Evolutionary conservation across 768 basidiomycete species (phyloP).

Genomic region (Holtermannia corniformis): DNA sequence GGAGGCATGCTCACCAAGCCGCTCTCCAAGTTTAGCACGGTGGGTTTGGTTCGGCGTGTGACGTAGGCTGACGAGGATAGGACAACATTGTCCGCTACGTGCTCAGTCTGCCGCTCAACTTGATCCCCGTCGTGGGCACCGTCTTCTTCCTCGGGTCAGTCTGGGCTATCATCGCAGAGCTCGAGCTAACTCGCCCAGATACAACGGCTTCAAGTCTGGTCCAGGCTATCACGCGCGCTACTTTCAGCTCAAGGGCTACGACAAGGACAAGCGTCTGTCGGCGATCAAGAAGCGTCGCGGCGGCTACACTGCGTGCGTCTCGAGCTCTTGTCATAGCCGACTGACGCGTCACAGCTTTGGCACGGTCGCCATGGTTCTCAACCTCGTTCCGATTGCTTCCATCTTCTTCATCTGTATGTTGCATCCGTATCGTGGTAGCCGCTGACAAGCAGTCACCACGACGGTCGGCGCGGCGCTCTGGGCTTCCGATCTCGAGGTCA

Average conservation of each 20-base stretch:
- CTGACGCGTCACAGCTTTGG: conserved; percentile 47
- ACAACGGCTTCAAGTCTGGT: conserved; percentile 42
- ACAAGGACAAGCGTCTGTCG: conserved; percentile 44
- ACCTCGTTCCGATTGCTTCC: conserved; percentile 54
- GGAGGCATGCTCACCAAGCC: conserved; percentile 46
- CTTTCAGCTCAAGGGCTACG: conserved; percentile 58
- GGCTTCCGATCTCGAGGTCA: conserved; percentile 58
- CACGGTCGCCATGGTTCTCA: conserved; percentile 51
- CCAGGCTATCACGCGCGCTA: conserved; percentile 57
- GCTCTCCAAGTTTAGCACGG: conserved; percentile 41
- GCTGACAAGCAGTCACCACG: conserved; percentile 45
- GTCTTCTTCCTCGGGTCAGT: conserved; percentile 51
- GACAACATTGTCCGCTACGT: conserved; percentile 51
- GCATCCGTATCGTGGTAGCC: background rate
- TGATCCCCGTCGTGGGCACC: conserved; percentile 59
- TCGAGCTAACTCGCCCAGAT: conserved; percentile 15
- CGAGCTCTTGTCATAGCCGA: background rate
- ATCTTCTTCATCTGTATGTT: conserved; percentile 49
- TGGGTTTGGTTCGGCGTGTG: conserved; percentile 11
- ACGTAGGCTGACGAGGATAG: conserved; percentile 13
- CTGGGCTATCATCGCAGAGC: conserved; percentile 10
- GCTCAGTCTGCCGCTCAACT: conserved; percentile 57
- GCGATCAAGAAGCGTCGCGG: conserved; percentile 50
- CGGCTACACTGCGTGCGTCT: conserved; percentile 56
- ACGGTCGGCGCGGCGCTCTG: conserved; percentile 64